These are phyloP conservation scores for Penicillium desertorum DNA, from an alignment of 495 filamentous ascomycete genomes.

Conservation along the genomic window DNA sequence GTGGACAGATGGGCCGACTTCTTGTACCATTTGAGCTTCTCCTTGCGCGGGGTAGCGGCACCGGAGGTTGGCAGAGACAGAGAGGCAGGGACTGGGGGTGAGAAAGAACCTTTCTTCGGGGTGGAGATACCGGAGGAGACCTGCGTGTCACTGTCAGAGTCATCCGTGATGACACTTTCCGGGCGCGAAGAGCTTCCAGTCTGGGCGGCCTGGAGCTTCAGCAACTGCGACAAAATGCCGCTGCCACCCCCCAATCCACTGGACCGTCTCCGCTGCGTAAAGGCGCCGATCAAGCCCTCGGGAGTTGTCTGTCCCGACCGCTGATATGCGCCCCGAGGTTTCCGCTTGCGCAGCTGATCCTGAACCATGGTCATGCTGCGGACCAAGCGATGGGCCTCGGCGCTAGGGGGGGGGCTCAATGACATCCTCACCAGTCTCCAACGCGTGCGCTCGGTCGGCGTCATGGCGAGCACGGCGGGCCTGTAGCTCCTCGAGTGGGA, in stretches of 20 bases:
- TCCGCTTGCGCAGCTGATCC: slow-evolving; percentile 32
- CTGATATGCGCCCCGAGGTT: slow-evolving; percentile 36
- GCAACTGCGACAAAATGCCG: slow-evolving; percentile 43
- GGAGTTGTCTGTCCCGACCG: slow-evolving; percentile 44
- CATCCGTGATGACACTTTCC: slow-evolving; percentile 42
- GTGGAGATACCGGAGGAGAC: slow-evolving; percentile 40
- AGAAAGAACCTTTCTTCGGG: slow-evolving; percentile 32
- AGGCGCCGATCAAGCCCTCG: slow-evolving; percentile 34
- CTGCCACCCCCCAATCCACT: slow-evolving; percentile 29
- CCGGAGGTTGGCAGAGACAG: slow-evolving; percentile 43
- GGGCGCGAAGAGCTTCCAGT: slow-evolving; percentile 25
- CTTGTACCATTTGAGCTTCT: slow-evolving; percentile 67
- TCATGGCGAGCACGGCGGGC: slow-evolving; percentile 25
- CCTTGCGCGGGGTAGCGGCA: slow-evolving; percentile 55
- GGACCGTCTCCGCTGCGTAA: slow-evolving; percentile 30
- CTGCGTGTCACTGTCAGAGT: slow-evolving; percentile 42
- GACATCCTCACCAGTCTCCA: slow-evolving; percentile 25
- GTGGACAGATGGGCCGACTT: slow-evolving; percentile 49
- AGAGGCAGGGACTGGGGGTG: slow-evolving; percentile 20
- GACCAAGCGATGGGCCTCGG: slow-evolving; percentile 47
- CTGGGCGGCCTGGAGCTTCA: slow-evolving; percentile 40
- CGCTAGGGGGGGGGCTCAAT: slow-evolving; percentile 32
- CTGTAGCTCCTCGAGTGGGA: slow-evolving; percentile 26
- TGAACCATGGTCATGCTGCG: slow-evolving; percentile 40
- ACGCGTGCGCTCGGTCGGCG: slow-evolving; percentile 19